Conservation (phyloP, 2,329 filamentous ascomycete species). For the Neobulgaria alba region DNA sequence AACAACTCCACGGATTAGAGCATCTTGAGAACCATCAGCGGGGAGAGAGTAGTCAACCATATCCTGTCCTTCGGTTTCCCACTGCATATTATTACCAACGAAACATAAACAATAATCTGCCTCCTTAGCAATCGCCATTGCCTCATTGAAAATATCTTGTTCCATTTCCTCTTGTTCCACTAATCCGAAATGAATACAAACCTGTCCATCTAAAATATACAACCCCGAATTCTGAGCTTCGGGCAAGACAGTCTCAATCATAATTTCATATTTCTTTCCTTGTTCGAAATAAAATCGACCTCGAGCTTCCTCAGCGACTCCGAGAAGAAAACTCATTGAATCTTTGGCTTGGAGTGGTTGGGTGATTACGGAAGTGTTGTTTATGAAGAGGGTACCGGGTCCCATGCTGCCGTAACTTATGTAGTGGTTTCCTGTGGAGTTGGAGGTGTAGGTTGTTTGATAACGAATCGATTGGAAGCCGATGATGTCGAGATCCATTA, state of each 20-base stretch:
- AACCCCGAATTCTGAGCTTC: too few species aligned
- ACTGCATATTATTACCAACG: slow-evolving; percentile 41
- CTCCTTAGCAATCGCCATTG: background rate
- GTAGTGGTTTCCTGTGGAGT: background rate
- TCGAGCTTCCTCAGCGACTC: too few species aligned
- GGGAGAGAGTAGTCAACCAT: slow-evolving; percentile 72
- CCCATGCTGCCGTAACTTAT: slow-evolving; percentile 3
- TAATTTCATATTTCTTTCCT: too few species aligned
- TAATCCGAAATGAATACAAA: too few species aligned
- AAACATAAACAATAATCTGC: background rate
- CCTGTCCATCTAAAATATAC: background rate
- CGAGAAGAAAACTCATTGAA: too few species aligned
- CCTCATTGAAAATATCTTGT: too few species aligned
- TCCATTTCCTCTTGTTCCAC: too few species aligned
- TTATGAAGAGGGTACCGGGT: too few species aligned
- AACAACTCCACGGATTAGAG: slow-evolving; percentile 57
- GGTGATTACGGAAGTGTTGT: too few species aligned
- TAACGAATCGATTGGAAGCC: slow-evolving; percentile 4
- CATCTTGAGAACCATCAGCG: slow-evolving; percentile 59
- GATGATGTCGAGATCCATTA: slow-evolving; percentile 4
- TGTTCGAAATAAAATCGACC: too few species aligned
- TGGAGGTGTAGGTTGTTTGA: background rate
- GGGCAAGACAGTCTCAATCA: too few species aligned
- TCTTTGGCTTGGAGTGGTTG: too few species aligned
- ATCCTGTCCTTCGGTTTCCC: slow-evolving; percentile 74